Conservation (phyloP, 2,329 filamentous ascomycete species). For the Apiospora hydei region DNA sequence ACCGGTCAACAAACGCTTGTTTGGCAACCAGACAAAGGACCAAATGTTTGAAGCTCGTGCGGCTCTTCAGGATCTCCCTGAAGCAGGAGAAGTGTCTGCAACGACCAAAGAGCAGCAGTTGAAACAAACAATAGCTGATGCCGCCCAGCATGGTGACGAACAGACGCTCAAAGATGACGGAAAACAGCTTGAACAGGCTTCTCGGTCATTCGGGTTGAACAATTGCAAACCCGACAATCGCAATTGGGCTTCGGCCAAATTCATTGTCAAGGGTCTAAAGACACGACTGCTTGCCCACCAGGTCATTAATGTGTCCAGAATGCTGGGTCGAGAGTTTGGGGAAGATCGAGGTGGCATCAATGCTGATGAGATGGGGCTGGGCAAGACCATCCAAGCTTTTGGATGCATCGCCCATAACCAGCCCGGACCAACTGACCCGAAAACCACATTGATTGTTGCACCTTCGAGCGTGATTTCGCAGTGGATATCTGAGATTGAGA, state of each 20-base stretch:
- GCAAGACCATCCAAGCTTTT: constrained; percentile 16
- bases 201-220: neutral
- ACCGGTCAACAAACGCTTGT: neutral
- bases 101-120: neutral
- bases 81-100: neutral
- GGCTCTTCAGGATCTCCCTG: neutral
- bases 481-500: constrained; percentile 6
- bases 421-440: neutral
- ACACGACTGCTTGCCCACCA: neutral
- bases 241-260: neutral
- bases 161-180: neutral
- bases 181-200: neutral
- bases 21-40: neutral
- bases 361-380: constrained; percentile 20
- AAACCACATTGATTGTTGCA: constrained; percentile 11
- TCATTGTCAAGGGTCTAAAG: neutral
- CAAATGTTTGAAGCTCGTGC: neutral
- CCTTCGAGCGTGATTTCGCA: neutral
- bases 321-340: constrained; percentile 6
- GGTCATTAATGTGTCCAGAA: neutral
- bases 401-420: neutral
- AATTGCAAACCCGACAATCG: neutral
- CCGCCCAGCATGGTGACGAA: neutral
- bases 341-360: constrained; percentile 1
- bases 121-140: neutral